phyloP scores from a whole-genome alignment of 2,329 filamentous ascomycete species.

The Aspergillus versicolor region DNA sequence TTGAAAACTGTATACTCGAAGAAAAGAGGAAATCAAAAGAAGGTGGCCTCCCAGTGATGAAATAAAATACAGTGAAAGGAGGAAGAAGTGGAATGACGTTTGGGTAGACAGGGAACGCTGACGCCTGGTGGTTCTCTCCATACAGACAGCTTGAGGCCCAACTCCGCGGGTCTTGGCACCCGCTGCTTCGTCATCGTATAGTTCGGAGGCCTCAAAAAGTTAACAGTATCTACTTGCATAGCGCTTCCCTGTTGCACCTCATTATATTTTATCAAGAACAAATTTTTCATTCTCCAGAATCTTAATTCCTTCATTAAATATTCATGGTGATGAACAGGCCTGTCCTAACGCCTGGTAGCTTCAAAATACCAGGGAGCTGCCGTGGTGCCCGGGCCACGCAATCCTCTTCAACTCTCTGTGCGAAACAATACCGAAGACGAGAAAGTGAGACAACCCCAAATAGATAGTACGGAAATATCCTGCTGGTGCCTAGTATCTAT shows the following conservation, averaged over 20 bases:
- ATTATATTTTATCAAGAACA: background rate
- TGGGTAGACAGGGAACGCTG: constrained; percentile 29
- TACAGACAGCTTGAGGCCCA: background rate
- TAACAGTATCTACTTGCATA: too few relatives aligned
- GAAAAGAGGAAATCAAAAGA: background rate
- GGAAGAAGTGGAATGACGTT: constrained; percentile 32
- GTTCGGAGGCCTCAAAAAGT: background rate
- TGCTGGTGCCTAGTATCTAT: background rate
- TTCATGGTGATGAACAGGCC: background rate
- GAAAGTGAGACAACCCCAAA: background rate
- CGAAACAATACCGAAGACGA: background rate
- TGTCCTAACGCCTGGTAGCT: background rate
- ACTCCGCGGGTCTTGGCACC: constrained; percentile 26
- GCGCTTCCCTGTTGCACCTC: background rate
- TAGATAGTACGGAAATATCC: background rate
- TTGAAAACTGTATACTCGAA: background rate
- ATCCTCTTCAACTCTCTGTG: background rate
- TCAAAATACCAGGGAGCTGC: background rate
- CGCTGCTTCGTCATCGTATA: constrained; percentile 22
- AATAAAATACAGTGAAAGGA: constrained; percentile 5
- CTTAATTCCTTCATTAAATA: background rate
- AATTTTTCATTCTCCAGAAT: background rate
- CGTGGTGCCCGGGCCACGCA: background rate
- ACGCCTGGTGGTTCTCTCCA: constrained; percentile 27
- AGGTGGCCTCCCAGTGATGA: constrained; percentile 16